Evolutionary conservation across 345 rosid genomes (phyloP), one percentile per base, ranked within the genome.

Genomic region (Hibiscus syriacus): DNA sequence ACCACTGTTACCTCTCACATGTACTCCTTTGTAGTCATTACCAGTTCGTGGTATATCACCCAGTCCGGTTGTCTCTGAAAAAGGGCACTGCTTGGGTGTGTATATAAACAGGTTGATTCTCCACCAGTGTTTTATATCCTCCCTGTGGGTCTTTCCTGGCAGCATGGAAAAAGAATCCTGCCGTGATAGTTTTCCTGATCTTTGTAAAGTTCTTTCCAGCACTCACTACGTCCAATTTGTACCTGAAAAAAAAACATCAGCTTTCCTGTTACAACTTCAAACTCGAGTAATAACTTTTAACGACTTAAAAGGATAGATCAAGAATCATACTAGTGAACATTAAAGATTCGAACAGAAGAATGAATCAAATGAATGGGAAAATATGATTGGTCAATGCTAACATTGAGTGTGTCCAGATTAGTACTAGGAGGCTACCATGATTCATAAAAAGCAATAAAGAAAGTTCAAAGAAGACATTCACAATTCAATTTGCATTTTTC

Each of bases 11-110:
- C 89, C 73, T 93, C 92, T 19, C 88, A 82, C 97, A 89, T 87
- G 77, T 90, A 93, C 78, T 90, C 98, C 72, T 90, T 90, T 0
- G 92, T 90, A 3, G 97, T 90, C 97, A 90, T 90, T 53, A 90
- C 98, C 23, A 90, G 84, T 76, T 93, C 97, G 49, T 90, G 92
- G 71, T 90, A 93, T 49, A 90, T 89, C 52, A 88, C 94, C 98
- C 97, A 89, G 27, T 90, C 98, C 26, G 97, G 98, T 72, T 90
- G 97, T 73, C 93, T 84, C 78, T 89, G 96, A 72, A 86, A 90
- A 78, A 93, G 86, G 0, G 96, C 89, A 56, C 98, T 90, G 64
- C 98, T 88, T 30, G 97, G 96, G 53, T 93, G n/a, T n/a, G 97
- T 48, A 93, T 86, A 70, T 90, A 89, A 0, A 90, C 94, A 0